Evolutionary conservation across 306 rosid genomes (phyloP).

Genomic region (Leucaena leucocephala): DNA sequence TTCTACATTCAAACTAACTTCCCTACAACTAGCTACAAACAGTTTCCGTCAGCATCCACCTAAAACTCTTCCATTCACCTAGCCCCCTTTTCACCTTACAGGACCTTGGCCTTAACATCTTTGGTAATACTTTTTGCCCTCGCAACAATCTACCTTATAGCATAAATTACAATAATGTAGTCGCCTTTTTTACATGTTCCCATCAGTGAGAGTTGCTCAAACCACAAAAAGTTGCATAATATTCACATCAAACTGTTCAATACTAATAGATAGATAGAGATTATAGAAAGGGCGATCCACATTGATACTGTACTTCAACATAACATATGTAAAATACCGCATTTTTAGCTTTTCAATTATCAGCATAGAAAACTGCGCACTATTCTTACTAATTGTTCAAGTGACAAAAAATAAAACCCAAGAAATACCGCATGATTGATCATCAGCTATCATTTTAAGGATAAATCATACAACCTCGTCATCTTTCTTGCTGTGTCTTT

Average conservation of each 20-base stretch:
- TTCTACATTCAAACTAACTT: background rate
- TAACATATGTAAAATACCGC: background rate
- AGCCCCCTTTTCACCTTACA: background rate
- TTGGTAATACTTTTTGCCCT: background rate
- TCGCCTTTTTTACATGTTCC: background rate
- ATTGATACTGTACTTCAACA: slow-evolving; percentile 1
- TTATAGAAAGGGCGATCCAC: background rate
- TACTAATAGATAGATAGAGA: background rate
- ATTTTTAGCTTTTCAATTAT: background rate
- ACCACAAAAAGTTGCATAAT: background rate
- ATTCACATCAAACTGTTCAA: background rate
- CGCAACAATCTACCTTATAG: background rate
- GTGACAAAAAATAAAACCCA: background rate
- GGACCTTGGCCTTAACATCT: background rate
- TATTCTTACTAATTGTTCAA: background rate
- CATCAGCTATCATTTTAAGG: slow-evolving; percentile 28
- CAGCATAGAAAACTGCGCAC: background rate
- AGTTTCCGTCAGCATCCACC: background rate
- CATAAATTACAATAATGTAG: background rate
- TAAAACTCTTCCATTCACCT: background rate
- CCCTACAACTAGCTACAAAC: background rate
- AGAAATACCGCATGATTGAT: slow-evolving; percentile 4
- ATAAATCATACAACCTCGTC: slow-evolving; percentile 68
- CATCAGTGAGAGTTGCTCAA: background rate
- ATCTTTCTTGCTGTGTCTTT: slow-evolving; percentile 74